Percentiles rank a stretch among this genome's conserved stretches.
Evolutionary conservation across 1,284 basidiomycete genomes (phyloP).

Genomic region (Lentinula novae-zelandiae): DNA sequence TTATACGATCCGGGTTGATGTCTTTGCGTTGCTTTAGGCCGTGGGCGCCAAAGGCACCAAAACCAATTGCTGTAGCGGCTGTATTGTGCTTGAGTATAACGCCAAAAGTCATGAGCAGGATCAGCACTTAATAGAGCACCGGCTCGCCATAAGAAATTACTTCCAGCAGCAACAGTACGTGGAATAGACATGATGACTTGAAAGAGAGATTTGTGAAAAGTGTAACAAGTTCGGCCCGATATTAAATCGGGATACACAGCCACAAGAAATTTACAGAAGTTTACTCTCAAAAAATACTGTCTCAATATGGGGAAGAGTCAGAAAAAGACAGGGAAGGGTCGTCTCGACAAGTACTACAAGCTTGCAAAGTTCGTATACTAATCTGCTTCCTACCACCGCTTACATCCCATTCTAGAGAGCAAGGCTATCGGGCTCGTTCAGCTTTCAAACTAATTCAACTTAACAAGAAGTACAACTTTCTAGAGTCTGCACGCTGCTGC

Average conservation of each 20-base stretch:
- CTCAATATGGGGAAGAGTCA: slow-evolving; percentile 71
- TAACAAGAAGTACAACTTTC: slow-evolving; percentile 96
- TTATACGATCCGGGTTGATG: slow-evolving; percentile 48
- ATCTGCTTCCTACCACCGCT: background rate
- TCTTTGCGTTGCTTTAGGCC: slow-evolving; percentile 47
- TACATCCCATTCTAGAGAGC: slow-evolving; percentile 62
- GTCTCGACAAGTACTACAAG: slow-evolving; percentile 94
- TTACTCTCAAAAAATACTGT: background rate
- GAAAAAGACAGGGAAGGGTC: slow-evolving; percentile 93
- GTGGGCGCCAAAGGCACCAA: slow-evolving; percentile 74
- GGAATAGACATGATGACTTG: slow-evolving; percentile 18
- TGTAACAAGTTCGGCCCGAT: background rate
- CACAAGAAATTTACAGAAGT: background rate
- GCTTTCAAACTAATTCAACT: slow-evolving; percentile 99
- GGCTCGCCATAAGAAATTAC: slow-evolving; percentile 36
- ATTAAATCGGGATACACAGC: background rate
- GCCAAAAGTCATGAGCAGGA: background rate
- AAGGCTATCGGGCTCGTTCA: slow-evolving; percentile 98
- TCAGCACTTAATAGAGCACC: slow-evolving; percentile 13
- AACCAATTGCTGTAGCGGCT: slow-evolving; percentile 43
- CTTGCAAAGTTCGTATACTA: slow-evolving; percentile 72
- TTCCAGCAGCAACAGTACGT: slow-evolving; percentile 11
- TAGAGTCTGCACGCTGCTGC: slow-evolving; percentile 89
- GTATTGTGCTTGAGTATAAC: background rate
- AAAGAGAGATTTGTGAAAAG: background rate